These are phyloP conservation scores for Dichotomocladium elegans DNA, from an alignment of 371 early-diverging fungal species.

Conservation along the genomic window DNA sequence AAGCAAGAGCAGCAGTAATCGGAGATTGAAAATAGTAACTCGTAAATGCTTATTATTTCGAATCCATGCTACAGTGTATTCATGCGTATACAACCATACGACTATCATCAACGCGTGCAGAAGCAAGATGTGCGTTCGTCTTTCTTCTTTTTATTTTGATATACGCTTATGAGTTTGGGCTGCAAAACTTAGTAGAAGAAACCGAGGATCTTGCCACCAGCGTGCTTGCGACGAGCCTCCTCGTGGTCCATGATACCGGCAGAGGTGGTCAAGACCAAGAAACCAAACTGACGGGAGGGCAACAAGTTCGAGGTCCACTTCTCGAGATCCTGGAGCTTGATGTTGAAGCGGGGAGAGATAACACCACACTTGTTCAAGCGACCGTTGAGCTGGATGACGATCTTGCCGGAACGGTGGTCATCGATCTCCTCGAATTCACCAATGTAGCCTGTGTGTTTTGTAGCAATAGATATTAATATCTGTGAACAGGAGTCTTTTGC, in stretches of 20 bases:
- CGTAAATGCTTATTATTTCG: too few species aligned
- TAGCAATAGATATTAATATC: too few species aligned
- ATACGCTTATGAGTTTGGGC: too few species aligned
- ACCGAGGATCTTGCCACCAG: slow-evolving; percentile 99
- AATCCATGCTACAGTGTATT: too few species aligned
- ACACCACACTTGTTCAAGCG: slow-evolving; percentile 99
- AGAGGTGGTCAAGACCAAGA: slow-evolving; percentile 94
- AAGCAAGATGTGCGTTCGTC: too few species aligned
- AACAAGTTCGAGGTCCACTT: slow-evolving; percentile 97
- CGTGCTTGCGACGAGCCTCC: slow-evolving; percentile 97
- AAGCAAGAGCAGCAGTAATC: too few species aligned
- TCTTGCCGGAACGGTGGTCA: slow-evolving; percentile 99
- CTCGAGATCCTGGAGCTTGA: slow-evolving; percentile 93
- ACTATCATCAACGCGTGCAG: too few species aligned
- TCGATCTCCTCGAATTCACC: slow-evolving; percentile 98
- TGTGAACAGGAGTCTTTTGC: too few species aligned
- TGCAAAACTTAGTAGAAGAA: slow-evolving; percentile 66
- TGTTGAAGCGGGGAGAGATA: slow-evolving; percentile 99
- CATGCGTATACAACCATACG: too few species aligned
- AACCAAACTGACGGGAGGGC: slow-evolving; percentile 99
- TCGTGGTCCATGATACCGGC: slow-evolving; percentile 99
- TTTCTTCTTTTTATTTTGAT: too few species aligned
- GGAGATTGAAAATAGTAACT: too few species aligned
- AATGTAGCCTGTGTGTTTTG: slow-evolving; percentile 92
- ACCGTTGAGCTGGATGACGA: slow-evolving; percentile 98